These are phyloP conservation scores for Trametes sanguinea DNA, from an alignment of 768 basidiomycete genomes.

Conservation along the genomic window DNA sequence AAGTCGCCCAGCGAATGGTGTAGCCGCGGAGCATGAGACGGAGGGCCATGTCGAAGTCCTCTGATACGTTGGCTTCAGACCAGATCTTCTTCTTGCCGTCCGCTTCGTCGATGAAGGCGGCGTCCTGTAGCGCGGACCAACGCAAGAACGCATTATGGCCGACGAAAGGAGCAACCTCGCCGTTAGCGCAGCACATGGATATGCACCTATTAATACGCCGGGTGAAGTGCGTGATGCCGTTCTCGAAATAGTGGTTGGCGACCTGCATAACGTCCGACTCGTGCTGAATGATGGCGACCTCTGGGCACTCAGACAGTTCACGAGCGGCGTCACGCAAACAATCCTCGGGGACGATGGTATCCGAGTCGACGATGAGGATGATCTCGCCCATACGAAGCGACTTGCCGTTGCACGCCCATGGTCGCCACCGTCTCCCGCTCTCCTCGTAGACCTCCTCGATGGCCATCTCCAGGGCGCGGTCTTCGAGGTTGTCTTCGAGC, in stretches of 20 bases:
- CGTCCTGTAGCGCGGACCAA: conserved; percentile 89
- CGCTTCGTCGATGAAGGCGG: conserved; percentile 66
- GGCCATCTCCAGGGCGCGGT: conserved; percentile 69
- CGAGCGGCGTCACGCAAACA: conserved; percentile 89
- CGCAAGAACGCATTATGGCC: conserved; percentile 89
- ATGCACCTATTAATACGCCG: conserved; percentile 83
- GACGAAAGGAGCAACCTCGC: conserved; percentile 82
- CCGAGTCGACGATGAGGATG: conserved; percentile 81
- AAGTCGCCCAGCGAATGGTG: conserved; percentile 84
- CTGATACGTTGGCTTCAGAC: conserved; percentile 81
- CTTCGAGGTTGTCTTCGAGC: conserved; percentile 61
- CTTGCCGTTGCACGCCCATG: conserved; percentile 77
- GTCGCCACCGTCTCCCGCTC: conserved; percentile 59
- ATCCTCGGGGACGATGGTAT: conserved; percentile 81
- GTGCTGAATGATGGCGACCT: conserved; percentile 89
- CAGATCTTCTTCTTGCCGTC: conserved; percentile 74
- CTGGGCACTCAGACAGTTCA: conserved; percentile 78
- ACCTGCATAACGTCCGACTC: conserved; percentile 94
- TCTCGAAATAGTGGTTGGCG: conserved; percentile 87
- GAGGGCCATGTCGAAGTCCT: conserved; percentile 83
- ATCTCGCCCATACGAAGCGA: conserved; percentile 77
- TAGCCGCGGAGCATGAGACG: conserved; percentile 66
- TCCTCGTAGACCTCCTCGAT: conserved; percentile 71
- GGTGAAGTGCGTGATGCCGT: conserved; percentile 87
- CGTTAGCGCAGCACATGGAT: conserved; percentile 78